Base-by-base conservation (phyloP, 169 alveolate genomes). In the Theileria orientalis region DNA sequence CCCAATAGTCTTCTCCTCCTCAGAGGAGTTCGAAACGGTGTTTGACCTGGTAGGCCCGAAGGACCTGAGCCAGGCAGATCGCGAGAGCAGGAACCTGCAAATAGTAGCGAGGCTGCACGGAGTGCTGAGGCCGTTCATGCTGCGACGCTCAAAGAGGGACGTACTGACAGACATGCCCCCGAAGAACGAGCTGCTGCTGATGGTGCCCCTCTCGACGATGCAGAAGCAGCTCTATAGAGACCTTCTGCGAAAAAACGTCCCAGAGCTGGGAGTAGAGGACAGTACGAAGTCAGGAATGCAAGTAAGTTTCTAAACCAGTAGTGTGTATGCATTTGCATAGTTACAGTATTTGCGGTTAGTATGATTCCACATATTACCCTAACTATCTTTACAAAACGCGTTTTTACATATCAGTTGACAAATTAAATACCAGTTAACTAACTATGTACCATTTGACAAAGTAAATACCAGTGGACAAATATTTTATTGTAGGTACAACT, bases 81-180 rank as follows among this genome's bases (percentile, higher is more conserved):
- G 92, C 52, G 93, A 86, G 33, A 76, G 85, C 42, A 83, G 92
- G 59, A 80, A 89, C 69, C 77, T 86, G 68, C 74, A 76, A 33
- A 88, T 93, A 37, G 87, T 94, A 25, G 90, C 93, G 40, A 90
- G 98, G 61, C 93, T 98, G 27, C 99, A 98, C 88, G 91, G 94
- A 14, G 96, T 97, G 23, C 90, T 98, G 69, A 95, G 97, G 59
- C 99, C 99, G 0, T 98, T 97, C 86, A 94, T 98, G 99, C 93
- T 98, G 21, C 84, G 99, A 68, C 89, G 99, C 62, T 95, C 96
- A 9, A 98, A 98, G 83, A 95, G 94, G 63, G 99, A 98, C 80
- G 99, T 98, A 13, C 97, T 96, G 61, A 93, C 92, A 64, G 99
- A 96, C 49, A 92, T 98, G 75, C 99, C 99, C 2, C 96, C 96